A percentile compares a stretch with the other conserved stretches of the same genome.
Evolutionary conservation across 352 stramenopile genomes (phyloP).

Genomic region (Phytophthora aleatoria): DNA sequence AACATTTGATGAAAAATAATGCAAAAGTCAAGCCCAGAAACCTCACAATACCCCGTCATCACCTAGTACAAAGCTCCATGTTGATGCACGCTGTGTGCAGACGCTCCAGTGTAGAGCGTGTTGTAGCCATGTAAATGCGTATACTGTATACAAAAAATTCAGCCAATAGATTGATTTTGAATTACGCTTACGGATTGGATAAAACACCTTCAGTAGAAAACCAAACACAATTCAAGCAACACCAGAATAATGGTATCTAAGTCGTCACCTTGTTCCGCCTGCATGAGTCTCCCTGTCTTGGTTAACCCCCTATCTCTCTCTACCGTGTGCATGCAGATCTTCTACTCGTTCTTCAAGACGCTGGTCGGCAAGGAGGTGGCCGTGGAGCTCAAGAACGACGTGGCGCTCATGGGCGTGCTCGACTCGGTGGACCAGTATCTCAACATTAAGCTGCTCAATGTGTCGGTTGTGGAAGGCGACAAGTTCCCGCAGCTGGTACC

Average conservation of each 20-base stretch:
- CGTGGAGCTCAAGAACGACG: constrained; percentile 99
- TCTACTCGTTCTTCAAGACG: constrained; percentile 99
- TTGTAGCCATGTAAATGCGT: neutral
- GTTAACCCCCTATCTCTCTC: constrained; percentile 6
- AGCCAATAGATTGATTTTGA: too few species aligned
- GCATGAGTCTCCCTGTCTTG: neutral
- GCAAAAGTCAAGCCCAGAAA: neutral
- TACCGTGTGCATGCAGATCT: constrained; percentile 73
- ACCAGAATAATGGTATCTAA: constrained; percentile 27
- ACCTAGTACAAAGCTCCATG: neutral
- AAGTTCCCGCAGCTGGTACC: constrained; percentile 96
- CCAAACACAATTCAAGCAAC: constrained; percentile 8
- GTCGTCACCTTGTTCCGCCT: constrained; percentile 1
- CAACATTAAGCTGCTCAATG: constrained; percentile 98
- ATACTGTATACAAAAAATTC: too few species aligned
- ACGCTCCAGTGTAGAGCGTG: too few species aligned
- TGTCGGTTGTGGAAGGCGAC: constrained; percentile 95
- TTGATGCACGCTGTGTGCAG: neutral
- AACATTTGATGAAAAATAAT: neutral
- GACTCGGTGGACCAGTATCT: constrained; percentile 99
- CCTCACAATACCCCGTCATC: neutral
- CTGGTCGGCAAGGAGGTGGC: constrained; percentile 97
- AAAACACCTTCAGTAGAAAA: neutral
- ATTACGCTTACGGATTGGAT: constrained; percentile 1
- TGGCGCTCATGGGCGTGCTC: constrained; percentile 95